phyloP scores from a whole-genome alignment of 257 asterid genomes.

The Lantana camara region DNA sequence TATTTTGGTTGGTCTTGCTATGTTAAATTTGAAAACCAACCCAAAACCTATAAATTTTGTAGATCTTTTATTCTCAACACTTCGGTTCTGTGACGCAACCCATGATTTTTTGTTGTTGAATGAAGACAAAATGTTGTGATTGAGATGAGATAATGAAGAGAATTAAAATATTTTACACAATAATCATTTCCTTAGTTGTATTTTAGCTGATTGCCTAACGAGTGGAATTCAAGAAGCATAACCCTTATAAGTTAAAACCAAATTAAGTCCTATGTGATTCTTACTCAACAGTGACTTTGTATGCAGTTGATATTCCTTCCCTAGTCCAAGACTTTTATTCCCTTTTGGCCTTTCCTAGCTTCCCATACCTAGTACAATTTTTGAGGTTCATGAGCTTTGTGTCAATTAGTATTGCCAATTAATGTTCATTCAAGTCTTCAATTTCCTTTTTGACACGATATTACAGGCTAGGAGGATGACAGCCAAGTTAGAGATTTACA shows the following conservation, averaged over 20 bases:
- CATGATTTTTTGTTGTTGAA: constrained; percentile 18
- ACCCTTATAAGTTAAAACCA: background rate
- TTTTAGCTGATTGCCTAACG: constrained; percentile 1
- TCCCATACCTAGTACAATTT: background rate
- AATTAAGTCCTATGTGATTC: constrained; percentile 1
- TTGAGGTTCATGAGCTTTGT: background rate
- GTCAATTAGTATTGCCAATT: constrained; percentile 4
- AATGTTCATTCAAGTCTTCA: constrained; percentile 23
- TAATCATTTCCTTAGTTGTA: background rate
- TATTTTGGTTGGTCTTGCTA: constrained; percentile 5
- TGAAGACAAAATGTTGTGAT: constrained; percentile 3
- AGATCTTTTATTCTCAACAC: no score
- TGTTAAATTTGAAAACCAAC: constrained; percentile 15
- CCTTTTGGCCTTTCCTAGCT: background rate
- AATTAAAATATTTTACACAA: background rate
- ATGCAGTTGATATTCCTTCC: constrained; percentile 1
- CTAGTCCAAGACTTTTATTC: constrained; percentile 4
- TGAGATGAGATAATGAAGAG: background rate
- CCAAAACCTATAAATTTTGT: background rate
- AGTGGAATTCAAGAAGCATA: background rate
- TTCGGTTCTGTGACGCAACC: no score
- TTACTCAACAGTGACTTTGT: constrained; percentile 7
- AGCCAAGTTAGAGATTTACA: constrained; percentile 81
- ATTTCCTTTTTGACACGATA: constrained; percentile 27
- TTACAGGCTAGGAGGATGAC: constrained; percentile 79